phyloP scores from a whole-genome alignment of 352 stramenopile genomes.

The Globisporangium emineosum region DNA sequence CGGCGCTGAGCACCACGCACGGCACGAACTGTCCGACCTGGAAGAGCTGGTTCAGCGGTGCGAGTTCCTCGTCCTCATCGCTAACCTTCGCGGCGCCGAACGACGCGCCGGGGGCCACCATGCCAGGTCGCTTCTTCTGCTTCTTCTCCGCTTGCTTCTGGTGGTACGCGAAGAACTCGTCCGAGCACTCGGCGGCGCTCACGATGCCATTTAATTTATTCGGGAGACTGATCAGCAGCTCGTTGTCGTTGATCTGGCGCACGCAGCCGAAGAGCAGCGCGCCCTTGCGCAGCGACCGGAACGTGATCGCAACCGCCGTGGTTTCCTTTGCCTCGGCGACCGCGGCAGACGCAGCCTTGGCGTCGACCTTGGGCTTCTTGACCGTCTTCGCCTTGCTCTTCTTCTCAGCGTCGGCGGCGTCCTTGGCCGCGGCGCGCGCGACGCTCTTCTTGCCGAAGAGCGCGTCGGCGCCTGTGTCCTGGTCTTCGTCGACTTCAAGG shows the following conservation, averaged over 20 bases:
- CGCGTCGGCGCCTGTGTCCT: conserved; percentile 37
- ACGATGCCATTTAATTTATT: conserved; percentile 95
- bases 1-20: conserved; percentile 69
- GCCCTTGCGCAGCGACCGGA: conserved; percentile 67
- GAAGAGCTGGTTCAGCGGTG: conserved; percentile 60
- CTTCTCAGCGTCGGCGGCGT: conserved; percentile 18
- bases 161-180: conserved; percentile 62
- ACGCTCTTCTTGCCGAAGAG: conserved; percentile 82
- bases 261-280: conserved; percentile 86
- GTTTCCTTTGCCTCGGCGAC: conserved; percentile 23
- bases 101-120: conserved; percentile 3
- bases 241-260: conserved; percentile 82
- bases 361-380: conserved; percentile 19
- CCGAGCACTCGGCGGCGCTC: conserved; percentile 63
- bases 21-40: conserved; percentile 81
- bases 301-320: conserved; percentile 48
- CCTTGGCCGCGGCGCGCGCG: conserved; percentile 14
- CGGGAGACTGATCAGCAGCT: conserved; percentile 87
- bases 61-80: conserved; percentile 32
- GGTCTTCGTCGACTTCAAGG: conserved; percentile 26
- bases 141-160: conserved; percentile 17
- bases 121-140: conserved; percentile 24
- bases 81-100: conserved; percentile 4
- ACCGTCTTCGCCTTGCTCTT: conserved; percentile 28
- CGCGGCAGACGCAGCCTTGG: conserved; percentile 17